Evolutionary conservation across 352 stramenopile genomes (phyloP), one percentile per base, ranked within the genome.

Genomic region (Phytophthora macrochlamydospora): DNA sequence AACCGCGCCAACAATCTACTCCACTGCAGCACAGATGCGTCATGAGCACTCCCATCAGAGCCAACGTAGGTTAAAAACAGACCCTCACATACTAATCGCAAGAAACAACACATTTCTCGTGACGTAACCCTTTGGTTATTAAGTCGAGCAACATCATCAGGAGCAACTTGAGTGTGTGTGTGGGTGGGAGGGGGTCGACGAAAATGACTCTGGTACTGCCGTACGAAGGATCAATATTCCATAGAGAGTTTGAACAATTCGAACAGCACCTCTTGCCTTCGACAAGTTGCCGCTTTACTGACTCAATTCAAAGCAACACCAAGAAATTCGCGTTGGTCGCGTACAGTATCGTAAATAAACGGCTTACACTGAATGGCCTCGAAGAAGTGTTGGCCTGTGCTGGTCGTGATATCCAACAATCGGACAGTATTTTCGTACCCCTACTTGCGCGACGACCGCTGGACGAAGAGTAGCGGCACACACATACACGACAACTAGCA

Each of bases 101-200:
- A 12, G 32, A 30, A 37, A 60, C 3, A 66, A 14, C 3, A 56
- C 59, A 14, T 66, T 66, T 12, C 43, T 66, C 3, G 44, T 48
- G 5, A n/a, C 18, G n/a, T 30, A 67, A 13, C 51, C 51, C 30
- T 61, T 12, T 52, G 12, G 7, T 67, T 57, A 2, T 43, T 0
- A 30, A 67, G 61, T 5, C 52, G 28, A 29, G 49, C 33, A 24
- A 29, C 5, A 6, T 61, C 60, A 2, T 51, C 11, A 6, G 5
- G 13, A 0, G 46, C 3, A 8, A 67, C 14, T 14, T 53, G 18
- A 0, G 62, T 24, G 7, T 18, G 51, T 30, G 52, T 6, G 55
- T 53, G 58, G 62, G 28, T 58, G 58, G 0, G 48, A 30, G 13
- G 9, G 28, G 4, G 4, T 0, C 24, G 24, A 51, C 31, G 28